Percentiles rank a stretch among this genome's conserved stretches.
Conservation (phyloP, 805 yeast genomes). For the Jamesozyma lodderae region DNA sequence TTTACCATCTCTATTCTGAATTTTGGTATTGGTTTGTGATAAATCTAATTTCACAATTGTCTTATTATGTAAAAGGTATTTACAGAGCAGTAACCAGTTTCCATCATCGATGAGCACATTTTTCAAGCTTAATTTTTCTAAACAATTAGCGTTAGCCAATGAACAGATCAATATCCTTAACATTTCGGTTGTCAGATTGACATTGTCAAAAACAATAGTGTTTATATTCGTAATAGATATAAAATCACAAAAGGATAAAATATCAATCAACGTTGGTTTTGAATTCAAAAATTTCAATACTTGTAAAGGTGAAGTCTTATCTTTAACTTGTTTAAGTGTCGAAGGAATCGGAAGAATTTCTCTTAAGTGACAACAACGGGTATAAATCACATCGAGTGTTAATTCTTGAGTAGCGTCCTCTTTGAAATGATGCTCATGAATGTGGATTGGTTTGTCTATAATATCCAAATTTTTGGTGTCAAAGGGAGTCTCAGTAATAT, state of each 20-base stretch:
- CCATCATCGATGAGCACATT: slow-evolving; percentile 63
- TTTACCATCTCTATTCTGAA: slow-evolving; percentile 14
- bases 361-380: slow-evolving; percentile 85
- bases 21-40: slow-evolving; percentile 46
- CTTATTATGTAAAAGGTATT: slow-evolving; percentile 57
- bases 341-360: slow-evolving; percentile 90
- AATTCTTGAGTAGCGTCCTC: slow-evolving; percentile 19
- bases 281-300: slow-evolving; percentile 69
- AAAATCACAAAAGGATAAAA: slow-evolving; percentile 81
- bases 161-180: slow-evolving; percentile 63
- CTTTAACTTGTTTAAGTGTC: slow-evolving; percentile 70
- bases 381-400: slow-evolving; percentile 59
- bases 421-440: slow-evolving; percentile 47
- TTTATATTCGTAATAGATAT: slow-evolving; percentile 74
- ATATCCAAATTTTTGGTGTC: not conserved
- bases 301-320: slow-evolving; percentile 66
- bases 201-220: slow-evolving; percentile 70
- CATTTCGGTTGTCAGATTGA: slow-evolving; percentile 65
- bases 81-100: slow-evolving; percentile 76
- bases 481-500: not conserved
- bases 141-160: slow-evolving; percentile 49
- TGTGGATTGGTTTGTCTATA: slow-evolving; percentile 65
- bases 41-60: slow-evolving; percentile 54
- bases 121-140: slow-evolving; percentile 65
- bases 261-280: slow-evolving; percentile 78